Conservation (phyloP, 805 yeast species). For the Wickerhamiella qilinensis region DNA sequence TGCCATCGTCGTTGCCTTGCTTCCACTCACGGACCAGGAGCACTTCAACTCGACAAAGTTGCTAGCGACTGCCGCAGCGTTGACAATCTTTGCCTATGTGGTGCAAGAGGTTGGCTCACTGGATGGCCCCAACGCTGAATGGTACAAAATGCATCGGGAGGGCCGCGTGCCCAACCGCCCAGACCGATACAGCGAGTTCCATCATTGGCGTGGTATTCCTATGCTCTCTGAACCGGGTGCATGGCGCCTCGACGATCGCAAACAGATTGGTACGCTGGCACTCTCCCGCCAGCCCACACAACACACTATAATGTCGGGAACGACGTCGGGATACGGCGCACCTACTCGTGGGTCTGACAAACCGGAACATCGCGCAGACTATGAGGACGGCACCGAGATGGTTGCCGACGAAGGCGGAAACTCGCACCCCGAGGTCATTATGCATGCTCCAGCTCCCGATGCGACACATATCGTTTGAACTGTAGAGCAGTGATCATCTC, state of each 20-base stretch:
- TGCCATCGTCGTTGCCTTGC: background rate
- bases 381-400: no score
- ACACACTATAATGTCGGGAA: background rate
- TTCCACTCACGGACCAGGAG: background rate
- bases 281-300: background rate
- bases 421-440: no score
- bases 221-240: background rate
- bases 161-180: background rate
- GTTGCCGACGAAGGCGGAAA: no score
- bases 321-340: background rate
- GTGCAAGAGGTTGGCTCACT: background rate
- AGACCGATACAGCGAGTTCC: background rate
- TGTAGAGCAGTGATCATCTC: no score
- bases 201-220: background rate
- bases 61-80: background rate
- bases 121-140: background rate
- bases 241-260: background rate
- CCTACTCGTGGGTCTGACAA: no score
- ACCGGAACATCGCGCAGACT: no score
- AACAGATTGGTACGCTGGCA: background rate
- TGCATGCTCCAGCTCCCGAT: no score
- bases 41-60: background rate
- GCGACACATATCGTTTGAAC: no score
- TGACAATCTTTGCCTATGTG: background rate
- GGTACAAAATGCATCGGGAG: background rate